Conservation (phyloP, 805 yeast species). For the Kuraishia borneana region DNA sequence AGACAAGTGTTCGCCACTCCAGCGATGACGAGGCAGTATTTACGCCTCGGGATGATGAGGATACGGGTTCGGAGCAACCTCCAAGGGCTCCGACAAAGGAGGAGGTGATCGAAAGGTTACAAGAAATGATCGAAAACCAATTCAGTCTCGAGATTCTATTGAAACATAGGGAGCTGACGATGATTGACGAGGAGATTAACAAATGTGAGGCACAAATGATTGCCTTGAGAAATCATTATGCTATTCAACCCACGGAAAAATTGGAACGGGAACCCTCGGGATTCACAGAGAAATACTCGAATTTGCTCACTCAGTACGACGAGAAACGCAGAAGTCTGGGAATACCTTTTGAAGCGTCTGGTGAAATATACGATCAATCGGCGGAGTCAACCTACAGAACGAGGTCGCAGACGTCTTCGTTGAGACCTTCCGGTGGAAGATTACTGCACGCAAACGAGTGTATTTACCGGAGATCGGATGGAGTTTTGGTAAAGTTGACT, state of each 20-base stretch:
- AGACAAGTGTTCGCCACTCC: not conserved
- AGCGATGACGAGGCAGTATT: not conserved
- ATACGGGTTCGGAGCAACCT: not conserved
- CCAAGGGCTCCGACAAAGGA: not conserved
- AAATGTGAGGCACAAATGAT: conserved; percentile 49
- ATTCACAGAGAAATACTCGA: conserved; percentile 29
- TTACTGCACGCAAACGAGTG: conserved; percentile 24
- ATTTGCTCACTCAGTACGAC: conserved; percentile 10
- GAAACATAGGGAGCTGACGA: conserved; percentile 43
- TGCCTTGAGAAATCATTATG: conserved; percentile 33
- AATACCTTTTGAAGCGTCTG: not conserved
- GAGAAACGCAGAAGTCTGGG: conserved; percentile 1
- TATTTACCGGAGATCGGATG: conserved; percentile 58
- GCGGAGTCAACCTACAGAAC: conserved; percentile 27
- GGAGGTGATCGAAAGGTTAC: not conserved
- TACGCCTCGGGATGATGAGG: not conserved
- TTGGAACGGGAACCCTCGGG: conserved; percentile 32
- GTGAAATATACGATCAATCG: not conserved
- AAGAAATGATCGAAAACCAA: conserved; percentile 22
- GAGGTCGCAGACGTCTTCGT: conserved; percentile 34
- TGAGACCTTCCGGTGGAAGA: conserved; percentile 37
- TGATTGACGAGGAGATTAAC: conserved; percentile 40
- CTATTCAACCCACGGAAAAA: conserved; percentile 26
- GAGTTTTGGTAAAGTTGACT: conserved; percentile 53
- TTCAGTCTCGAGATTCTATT: conserved; percentile 49